These are phyloP conservation scores for Aspergillus eucalypticola DNA, from an alignment of 2,329 filamentous ascomycete genomes.

Conservation along the genomic window DNA sequence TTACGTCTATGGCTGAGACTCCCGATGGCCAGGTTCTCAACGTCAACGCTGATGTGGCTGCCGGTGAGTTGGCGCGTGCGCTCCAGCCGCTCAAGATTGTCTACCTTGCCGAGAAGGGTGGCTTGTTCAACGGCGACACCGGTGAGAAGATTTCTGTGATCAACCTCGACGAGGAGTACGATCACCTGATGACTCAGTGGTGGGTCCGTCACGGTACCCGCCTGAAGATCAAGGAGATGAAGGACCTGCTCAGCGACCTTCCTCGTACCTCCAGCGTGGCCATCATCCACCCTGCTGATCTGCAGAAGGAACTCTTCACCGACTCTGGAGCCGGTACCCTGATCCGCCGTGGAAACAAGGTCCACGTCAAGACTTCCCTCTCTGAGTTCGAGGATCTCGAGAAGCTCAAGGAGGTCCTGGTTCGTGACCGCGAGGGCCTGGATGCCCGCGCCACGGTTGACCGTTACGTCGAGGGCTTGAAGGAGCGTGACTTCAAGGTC, in stretches of 20 bases:
- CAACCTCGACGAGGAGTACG: conserved; percentile 95
- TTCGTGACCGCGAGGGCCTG: conserved; percentile 77
- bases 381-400: conserved; percentile 73
- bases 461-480: conserved; percentile 77
- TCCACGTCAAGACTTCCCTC: conserved; percentile 71
- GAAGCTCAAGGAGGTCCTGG: conserved; percentile 77
- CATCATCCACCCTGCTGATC: conserved; percentile 92
- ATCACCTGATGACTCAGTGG: conserved; percentile 84
- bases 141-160: conserved; percentile 95
- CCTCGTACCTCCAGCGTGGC: conserved; percentile 92
- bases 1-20: conserved; percentile 96
- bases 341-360: conserved; percentile 87
- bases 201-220: conserved; percentile 96
- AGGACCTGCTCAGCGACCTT: conserved; percentile 84
- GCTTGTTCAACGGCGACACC: conserved; percentile 89
- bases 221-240: conserved; percentile 97
- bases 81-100: conserved; percentile 96
- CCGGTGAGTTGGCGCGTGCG: conserved; percentile 84
- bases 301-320: conserved; percentile 96
- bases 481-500: conserved; percentile 78
- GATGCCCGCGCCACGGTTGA: conserved; percentile 83
- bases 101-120: conserved; percentile 97
- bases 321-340: conserved; percentile 92
- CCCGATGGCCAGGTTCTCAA: conserved; percentile 90
- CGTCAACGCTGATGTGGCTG: conserved; percentile 96